A percentile compares a stretch with the other conserved stretches of the same genome.
Evolutionary conservation across 345 rosid species (phyloP).

Genomic region (Hibiscus tridactylites): DNA sequence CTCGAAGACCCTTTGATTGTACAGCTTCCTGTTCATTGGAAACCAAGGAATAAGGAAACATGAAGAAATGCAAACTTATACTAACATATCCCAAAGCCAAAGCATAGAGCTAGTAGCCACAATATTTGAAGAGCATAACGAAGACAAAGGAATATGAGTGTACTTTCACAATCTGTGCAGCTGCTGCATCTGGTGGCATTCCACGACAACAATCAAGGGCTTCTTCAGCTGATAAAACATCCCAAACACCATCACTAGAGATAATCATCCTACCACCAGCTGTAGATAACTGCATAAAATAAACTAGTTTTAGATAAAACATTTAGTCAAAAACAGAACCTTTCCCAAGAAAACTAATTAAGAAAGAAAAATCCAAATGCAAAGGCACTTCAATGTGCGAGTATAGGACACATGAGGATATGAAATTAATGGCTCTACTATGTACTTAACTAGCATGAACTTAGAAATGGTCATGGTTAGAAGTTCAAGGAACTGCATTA

Average conservation of each 20-base stretch:
- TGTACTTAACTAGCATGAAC: background rate
- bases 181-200: slow-evolving; percentile 82
- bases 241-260: slow-evolving; percentile 99
- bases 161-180: slow-evolving; percentile 87
- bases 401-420: background rate
- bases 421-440: background rate
- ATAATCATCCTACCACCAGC: slow-evolving; percentile 88
- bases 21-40: slow-evolving; percentile 70
- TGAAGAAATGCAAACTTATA: background rate
- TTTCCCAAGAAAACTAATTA: background rate
- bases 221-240: slow-evolving; percentile 70
- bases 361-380: background rate
- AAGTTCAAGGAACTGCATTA: slow-evolving; percentile 2
- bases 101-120: slow-evolving; percentile 12
- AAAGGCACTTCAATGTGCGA: background rate
- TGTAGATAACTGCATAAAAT: slow-evolving; percentile 66
- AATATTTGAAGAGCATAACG: background rate
- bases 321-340: background rate
- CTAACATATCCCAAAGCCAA: background rate
- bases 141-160: background rate
- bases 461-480: background rate
- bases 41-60: background rate
- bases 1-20: slow-evolving; percentile 76
- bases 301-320: slow-evolving; percentile 5
- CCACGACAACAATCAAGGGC: slow-evolving; percentile 94